phyloP scores from a whole-genome alignment of 2,329 filamentous ascomycete species.

The Trichophyton verrucosum region DNA sequence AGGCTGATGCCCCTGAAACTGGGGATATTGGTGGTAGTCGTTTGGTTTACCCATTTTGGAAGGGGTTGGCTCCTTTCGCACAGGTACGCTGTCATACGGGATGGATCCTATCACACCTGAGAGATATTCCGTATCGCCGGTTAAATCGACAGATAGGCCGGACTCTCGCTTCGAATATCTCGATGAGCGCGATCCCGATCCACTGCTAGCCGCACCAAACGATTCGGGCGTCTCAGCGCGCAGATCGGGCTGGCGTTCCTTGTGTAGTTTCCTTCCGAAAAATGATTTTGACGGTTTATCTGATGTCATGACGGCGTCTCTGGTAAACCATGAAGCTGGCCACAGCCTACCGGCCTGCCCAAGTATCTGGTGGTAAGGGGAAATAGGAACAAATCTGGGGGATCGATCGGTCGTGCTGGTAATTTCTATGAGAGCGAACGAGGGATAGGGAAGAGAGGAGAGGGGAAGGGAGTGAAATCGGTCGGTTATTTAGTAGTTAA shows the following conservation, averaged over 20 bases:
- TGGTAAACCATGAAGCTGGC: conserved; percentile 1
- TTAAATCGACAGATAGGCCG: conserved; percentile 56
- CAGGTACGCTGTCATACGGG: conserved; percentile 61
- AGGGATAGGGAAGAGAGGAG: not conserved
- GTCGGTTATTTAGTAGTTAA: not conserved
- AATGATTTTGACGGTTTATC: conserved; percentile 73
- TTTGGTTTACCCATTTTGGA: conserved; percentile 70
- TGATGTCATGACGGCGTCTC: conserved; percentile 32
- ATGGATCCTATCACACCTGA: conserved; percentile 79
- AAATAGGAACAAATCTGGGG: not conserved
- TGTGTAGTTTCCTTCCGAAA: conserved; percentile 67
- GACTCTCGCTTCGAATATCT: conserved; percentile 62
- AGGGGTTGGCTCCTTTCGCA: conserved; percentile 57
- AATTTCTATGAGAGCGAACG: not conserved
- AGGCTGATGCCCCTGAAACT: conserved; percentile 47
- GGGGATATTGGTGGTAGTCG: conserved; percentile 85
- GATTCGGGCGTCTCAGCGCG: conserved; percentile 42
- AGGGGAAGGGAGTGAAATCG: not conserved
- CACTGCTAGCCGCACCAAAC: conserved; percentile 42
- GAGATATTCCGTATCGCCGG: conserved; percentile 56
- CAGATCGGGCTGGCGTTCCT: conserved; percentile 54
- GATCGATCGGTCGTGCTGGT: not conserved
- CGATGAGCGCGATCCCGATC: conserved; percentile 56
- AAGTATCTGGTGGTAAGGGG: not conserved
- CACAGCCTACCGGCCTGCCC: not conserved